Evolutionary conservation across 768 basidiomycete species (phyloP).

Genomic region (Russula abietina): DNA sequence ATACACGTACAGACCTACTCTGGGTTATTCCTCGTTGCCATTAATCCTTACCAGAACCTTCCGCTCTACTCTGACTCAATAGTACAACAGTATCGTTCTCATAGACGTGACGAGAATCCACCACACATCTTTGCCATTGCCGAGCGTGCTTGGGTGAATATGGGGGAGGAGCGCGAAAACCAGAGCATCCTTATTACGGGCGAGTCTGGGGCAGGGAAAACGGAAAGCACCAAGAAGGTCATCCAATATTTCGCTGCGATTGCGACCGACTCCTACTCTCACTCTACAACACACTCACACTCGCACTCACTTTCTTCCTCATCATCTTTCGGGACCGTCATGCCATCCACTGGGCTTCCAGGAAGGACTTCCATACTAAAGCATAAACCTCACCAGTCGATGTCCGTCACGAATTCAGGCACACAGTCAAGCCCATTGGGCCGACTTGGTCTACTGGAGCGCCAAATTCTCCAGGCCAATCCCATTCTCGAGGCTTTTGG

Average conservation of each 20-base stretch:
- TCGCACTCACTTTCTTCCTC: constrained; percentile 55
- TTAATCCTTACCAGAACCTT: constrained; percentile 92
- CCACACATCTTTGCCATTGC: constrained; percentile 98
- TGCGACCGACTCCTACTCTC: constrained; percentile 69
- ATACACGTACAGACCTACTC: constrained; percentile 67
- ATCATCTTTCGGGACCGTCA: constrained; percentile 43
- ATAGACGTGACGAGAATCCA: constrained; percentile 84
- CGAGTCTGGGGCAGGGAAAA: constrained; percentile 98
- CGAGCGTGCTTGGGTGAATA: constrained; percentile 96
- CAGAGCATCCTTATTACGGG: constrained; percentile 99
- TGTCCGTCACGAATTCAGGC: constrained; percentile 43
- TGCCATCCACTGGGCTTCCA: constrained; percentile 64
- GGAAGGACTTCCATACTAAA: constrained; percentile 48
- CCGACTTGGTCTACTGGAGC: constrained; percentile 81
- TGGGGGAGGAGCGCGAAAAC: constrained; percentile 95
- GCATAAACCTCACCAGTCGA: constrained; percentile 46
- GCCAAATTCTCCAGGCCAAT: constrained; percentile 96
- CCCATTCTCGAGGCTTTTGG: constrained; percentile 97
- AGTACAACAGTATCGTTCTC: constrained; percentile 84
- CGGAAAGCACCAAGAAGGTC: constrained; percentile 98
- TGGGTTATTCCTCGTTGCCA: constrained; percentile 94
- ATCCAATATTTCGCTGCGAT: constrained; percentile 99
- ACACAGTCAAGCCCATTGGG: constrained; percentile 52
- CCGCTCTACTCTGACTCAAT: constrained; percentile 88
- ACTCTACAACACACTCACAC: constrained; percentile 53